phyloP scores from a whole-genome alignment of 768 basidiomycete species.

The Leccinum boreale region DNA sequence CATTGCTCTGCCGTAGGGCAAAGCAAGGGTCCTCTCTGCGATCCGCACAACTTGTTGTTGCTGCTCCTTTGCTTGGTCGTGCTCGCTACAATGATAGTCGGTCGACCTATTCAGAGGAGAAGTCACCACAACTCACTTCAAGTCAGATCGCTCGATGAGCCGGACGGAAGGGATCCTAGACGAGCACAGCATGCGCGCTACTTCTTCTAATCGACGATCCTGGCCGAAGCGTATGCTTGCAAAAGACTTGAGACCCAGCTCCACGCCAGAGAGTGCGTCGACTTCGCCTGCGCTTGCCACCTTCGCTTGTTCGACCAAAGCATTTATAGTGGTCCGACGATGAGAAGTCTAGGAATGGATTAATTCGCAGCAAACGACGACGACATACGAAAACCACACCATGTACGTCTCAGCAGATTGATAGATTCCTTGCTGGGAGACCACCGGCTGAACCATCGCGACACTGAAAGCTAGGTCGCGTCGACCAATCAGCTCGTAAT shows the following conservation, averaged over 20 bases:
- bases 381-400: constrained; percentile 8
- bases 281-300: constrained; percentile 52
- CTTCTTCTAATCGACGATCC: constrained; percentile 88
- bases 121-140: constrained; percentile 48
- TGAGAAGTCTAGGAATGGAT: constrained; percentile 43
- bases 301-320: constrained; percentile 50
- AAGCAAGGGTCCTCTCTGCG: constrained; percentile 83
- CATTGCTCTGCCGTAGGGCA: constrained; percentile 87
- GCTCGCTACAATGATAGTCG: constrained; percentile 56
- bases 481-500: constrained; percentile 32
- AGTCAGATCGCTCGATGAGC: constrained; percentile 62
- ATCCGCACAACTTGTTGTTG: constrained; percentile 78
- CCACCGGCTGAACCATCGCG: constrained; percentile 28
- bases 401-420: constrained; percentile 34
- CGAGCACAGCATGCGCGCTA: constrained; percentile 86
- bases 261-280: constrained; percentile 64
- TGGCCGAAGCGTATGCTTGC: constrained; percentile 85
- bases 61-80: constrained; percentile 83
- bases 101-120: background rate
- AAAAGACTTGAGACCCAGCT: constrained; percentile 69
- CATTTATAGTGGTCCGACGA: constrained; percentile 48
- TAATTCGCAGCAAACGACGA: constrained; percentile 1
- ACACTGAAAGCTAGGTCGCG: constrained; percentile 33
- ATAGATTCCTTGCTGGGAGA: constrained; percentile 27
- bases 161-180: constrained; percentile 65